phyloP scores from a whole-genome alignment of 2,329 filamentous ascomycete species.

The Ophiostoma angusticollis region DNA sequence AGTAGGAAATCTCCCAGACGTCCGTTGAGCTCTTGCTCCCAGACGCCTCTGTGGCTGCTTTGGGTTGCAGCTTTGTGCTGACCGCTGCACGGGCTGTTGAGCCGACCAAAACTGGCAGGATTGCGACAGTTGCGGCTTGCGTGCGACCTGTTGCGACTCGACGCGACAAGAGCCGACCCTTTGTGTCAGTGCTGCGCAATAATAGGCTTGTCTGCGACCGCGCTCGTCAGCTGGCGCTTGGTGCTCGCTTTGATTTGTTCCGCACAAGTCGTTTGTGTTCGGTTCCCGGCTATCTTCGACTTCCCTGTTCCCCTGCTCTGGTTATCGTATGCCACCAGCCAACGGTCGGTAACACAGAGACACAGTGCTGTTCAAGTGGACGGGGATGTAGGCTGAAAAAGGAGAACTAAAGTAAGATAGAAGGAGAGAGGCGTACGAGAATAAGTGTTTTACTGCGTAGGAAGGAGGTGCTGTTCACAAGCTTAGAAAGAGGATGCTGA shows the following conservation, averaged over 20 bases:
- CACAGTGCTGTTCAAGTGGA: background rate
- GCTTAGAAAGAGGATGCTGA: background rate
- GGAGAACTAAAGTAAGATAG: background rate
- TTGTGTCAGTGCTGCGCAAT: background rate
- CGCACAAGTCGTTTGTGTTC: background rate
- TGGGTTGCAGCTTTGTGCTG: no score
- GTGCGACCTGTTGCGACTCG: background rate
- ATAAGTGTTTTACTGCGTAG: no score
- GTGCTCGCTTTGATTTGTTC: background rate
- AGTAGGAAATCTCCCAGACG: no score
- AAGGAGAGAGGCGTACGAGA: background rate
- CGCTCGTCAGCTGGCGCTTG: background rate
- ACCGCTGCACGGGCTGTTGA: no score
- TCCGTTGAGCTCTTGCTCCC: no score
- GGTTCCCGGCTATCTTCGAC: background rate
- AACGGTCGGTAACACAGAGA: background rate
- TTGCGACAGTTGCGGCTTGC: background rate
- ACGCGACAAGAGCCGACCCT: background rate
- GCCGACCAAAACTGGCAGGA: no score
- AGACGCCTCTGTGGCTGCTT: no score
- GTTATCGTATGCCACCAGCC: background rate
- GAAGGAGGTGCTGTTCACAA: background rate
- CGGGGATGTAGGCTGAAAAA: no score
- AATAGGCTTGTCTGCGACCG: background rate
- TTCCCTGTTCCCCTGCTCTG: background rate